Evolutionary conservation across 805 yeast genomes (phyloP), one percentile per base, ranked within the genome.

Genomic region (Blastobotrys robertii): DNA sequence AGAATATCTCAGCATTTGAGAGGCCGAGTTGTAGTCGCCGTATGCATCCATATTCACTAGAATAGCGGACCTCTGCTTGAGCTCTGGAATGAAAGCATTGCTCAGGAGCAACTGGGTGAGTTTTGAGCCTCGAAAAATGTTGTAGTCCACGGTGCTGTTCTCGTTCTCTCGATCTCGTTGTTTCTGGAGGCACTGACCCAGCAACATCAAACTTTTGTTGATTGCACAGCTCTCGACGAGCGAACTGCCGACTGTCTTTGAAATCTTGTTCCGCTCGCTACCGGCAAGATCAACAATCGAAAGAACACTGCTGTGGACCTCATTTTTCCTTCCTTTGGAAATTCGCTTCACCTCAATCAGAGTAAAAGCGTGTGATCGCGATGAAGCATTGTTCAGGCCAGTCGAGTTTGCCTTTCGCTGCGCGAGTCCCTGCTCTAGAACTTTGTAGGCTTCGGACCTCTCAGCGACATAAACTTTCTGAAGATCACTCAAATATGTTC

Each of bases 261-360:
- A 69, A 9, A 60, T 47, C 44, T 69, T 71, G 8, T 72, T 62
- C 50, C 77, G 62, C 54, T 75, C 79, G 7, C 74, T 63, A 1
- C 79, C 77, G 1, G 79, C 77, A 13, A 76, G 51, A 49, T 76
- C 79, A 0, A 72, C 73, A 34, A 76, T 55, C 0, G 73, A 69
- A 22, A 75, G 56, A 38, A 74, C 62, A 4, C 73, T 54, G 33
- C 37, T 50, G 38, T 13, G 39, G 41, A 16, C 62, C 60, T 40
- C 48, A 28, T 37, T 45, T 37, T 37, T 39, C 36, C 13, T 14
- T 16, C 38, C 37, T 35, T 38, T 42, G 28, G 44, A 43, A 3
- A 60, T 46, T 12, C 50, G 53, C 39, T 60, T 65, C 4, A 68
- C 46, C 44, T 71, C 70, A 38, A 74, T 60, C 42, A 67, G 65